Evolutionary conservation across 345 rosid species (phyloP), one percentile per base, ranked within the genome.

Genomic region (Gossypium australe): DNA sequence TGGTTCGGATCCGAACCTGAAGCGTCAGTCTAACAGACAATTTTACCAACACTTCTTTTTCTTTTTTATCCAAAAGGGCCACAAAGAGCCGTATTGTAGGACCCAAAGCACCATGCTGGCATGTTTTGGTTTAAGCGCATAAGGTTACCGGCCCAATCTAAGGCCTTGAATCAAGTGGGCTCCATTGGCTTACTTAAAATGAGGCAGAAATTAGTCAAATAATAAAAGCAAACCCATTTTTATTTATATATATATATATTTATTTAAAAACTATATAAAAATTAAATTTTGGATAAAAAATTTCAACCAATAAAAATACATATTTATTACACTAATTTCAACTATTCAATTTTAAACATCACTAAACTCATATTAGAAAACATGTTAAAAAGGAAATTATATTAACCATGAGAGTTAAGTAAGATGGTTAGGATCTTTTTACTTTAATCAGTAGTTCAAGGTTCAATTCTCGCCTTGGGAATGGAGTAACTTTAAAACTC

Each of bases 1-100:
- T 64, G 92, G 84, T 71, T 86, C 84, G 87, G 89, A 78, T 78
- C 85, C 90, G 78, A 82, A 78, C 85, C 89, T 49, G 51, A 55
- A 76, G 86, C 75, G 77, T 74, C 63, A 58, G 25, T 20, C 60
- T 56, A 18, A 1, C 41, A 5, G 20, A 9, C 9, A 56, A 8
- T 56, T 56, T 18, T 5, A 20, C 22, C 4, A 51, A 7, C 55
- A 16, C 7, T 51, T 49, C 1, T 49, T 49, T 3, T 9, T 17
- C 5, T 0, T 18, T n/a, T n/a, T 18, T 56, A 84, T 78, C 2
- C 4, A 63, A 70, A 66, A 78, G 83, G 75, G 75, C 75, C 80
- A 25, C 25, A 20, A 76, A 14, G 18, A n/a, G 8, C 24, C 58
- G n/a, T 20, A 24, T 24, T 14, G 82, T 48, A 76, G 81, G 79